Base-by-base conservation (phyloP, 257 asterid genomes). In the Hygrophila difformis region DNA sequence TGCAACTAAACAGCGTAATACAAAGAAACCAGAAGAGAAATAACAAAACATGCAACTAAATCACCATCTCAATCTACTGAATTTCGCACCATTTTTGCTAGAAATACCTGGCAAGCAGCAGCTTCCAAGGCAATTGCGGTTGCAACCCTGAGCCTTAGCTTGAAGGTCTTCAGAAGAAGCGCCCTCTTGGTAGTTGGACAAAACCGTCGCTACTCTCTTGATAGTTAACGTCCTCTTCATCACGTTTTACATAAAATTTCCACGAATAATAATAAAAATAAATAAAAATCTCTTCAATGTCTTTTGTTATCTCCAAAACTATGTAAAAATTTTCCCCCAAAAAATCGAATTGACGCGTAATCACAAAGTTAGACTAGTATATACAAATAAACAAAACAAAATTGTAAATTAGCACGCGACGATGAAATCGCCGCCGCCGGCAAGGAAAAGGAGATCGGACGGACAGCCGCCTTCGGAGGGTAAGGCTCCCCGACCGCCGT, bases 381-480 rank as follows among this genome's bases (percentile, higher is more conserved):
- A 39, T 6, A 12, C 38, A n/a, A 4, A 12, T 10, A 14, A 39
- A 34, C 5, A 20, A 60, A 22, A 48, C 14, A n/a, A n/a, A n/a
- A n/a, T 38, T 17, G 29, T 1, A 8, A 56, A 13, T 35, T 12
- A 55, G 69, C 39, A 28, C 3, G 47, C 3, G 51, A 33, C 3
- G 49, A 16, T 21, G 39, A 16, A 23, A 29, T 22, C 12, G 43
- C 85, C 77, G 44, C 91, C 93, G 61, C 79, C 77, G 48, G 84
- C 81, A 38, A 78, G 85, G 63, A 67, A 78, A 55, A 78, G 93
- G 66, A 74, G 79, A 63, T 78, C 85, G 37, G 82, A 78, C 24
- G 93, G 93, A 60, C 78, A 75, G 67, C 88, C 93, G 72, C 88
- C 93, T 75, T 72, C 79, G 48, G 93, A 75, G 20, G 84, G 93